Base-by-base conservation (phyloP, 2,329 filamentous ascomycete species). In the Aureobasidium lini region DNA sequence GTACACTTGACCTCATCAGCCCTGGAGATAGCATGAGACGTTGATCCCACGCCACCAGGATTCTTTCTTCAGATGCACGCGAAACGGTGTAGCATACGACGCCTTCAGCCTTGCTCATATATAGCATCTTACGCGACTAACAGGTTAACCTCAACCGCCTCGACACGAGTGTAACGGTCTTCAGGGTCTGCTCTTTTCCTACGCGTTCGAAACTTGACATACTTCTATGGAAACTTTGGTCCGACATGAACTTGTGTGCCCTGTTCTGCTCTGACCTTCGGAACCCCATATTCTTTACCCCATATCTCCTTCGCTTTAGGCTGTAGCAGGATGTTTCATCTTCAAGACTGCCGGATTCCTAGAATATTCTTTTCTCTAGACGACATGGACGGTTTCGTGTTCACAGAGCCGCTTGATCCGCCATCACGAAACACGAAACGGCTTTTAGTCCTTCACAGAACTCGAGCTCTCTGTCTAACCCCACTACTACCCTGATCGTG, bases 1-100 rank as follows among this genome's bases (percentile, higher is more conserved):
- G 50, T 42, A 54, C 37, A 37, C 42, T 42, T 54, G 50, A 54
- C 39, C 48, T 52, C 13, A 10, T 52, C 48, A 40, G 48, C 34
- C 48, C 48, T 52, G 48, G 6, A 52, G 32, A 52, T 40, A 28
- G 47, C 47, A 50, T 39, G 32, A 32, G 28, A 16, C 47, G 47
- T 39, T 40, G 18, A 8, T 13, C 18, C 28, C 9, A 18, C 49
- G 49, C 49, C 49, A 42, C 34, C 18, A 39, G 16, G 34, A 50
- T 15, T 18, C 16, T 34, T 23, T 48, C 32, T 16, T 48, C 31
- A 16, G 13, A 29, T 34, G 48, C 18, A 50, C 34, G 18, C 48
- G 48, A 39, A 52, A 52, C 48, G 48, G 34, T 11, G 18, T 28
- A 16, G 36, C 48, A 50, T 50, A 39, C 18, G 34, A 50, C n/a